Base-by-base conservation (phyloP, 2,329 filamentous ascomycete species). In the Graphiopsis chlorocephala region DNA sequence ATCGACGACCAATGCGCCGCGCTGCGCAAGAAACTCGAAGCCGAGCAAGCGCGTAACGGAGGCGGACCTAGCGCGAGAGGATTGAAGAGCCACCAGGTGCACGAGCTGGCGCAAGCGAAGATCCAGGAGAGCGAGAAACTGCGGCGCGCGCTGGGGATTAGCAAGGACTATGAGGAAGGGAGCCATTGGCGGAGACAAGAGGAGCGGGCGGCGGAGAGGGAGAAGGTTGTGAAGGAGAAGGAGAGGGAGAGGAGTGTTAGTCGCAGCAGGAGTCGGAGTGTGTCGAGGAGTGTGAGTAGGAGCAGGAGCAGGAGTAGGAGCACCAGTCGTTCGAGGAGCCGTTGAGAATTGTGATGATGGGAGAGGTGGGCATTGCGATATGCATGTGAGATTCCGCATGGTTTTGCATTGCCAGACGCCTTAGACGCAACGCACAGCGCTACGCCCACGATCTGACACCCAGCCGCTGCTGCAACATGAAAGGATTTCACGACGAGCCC, bases 71-170 rank as follows among this genome's bases (percentile, higher is more conserved):
- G 78, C 62, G 77, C 78, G 62, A 85, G 82, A 70, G 84, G 86
- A 11, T 84, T 98, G 68, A 99, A 98, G 80, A 84, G 88, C 69
- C 93, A 98, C 79, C 92, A 98, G 79, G 93, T 98, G 23, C 95
- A 99, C 81, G 95, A 98, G 80, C 84, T 97, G 76, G 95, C 95
- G 20, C 91, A 95, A 73, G 95, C 94, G 66, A 99, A 99, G 85
- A 94, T 96, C 71, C 90, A 92, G 76, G 95, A 99, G 84, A 97
- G 90, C 78, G 93, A 98, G 80, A 86, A 91, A 72, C 81, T 99
- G 76, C 83, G 94, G 69, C 91, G 84, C 78, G 95, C 95, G 8
- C 82, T 99, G 70, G 93, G 93, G 58, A 96, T 98, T 72, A 88
- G 88, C 74, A 89, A 89, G 74, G 85, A 94, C 76, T 95, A 95